A percentile compares a stretch with the other conserved stretches of the same genome.
phyloP scores from a whole-genome alignment of 2,329 filamentous ascomycete species.

The Curvularia eragrostidis region DNA sequence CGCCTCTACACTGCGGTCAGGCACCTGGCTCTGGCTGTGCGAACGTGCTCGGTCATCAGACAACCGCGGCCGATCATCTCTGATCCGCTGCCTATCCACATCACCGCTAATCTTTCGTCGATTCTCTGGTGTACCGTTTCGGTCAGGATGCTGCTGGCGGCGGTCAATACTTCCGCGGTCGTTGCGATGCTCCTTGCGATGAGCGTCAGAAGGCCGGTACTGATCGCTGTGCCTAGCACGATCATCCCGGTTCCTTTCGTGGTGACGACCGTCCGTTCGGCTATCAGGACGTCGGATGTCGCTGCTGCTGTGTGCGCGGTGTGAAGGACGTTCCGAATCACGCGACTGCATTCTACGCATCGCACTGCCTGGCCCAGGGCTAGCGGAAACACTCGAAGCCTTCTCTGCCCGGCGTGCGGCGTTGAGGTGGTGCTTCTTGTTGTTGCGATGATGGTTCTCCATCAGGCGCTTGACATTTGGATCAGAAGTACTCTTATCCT shows the following conservation, averaged over 20 bases:
- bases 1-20: conserved; percentile 45
- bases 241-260: conserved; percentile 36
- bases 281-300: conserved; percentile 46
- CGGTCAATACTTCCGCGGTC: conserved; percentile 49
- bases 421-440: conserved; percentile 72
- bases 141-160: conserved; percentile 42
- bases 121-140: conserved; percentile 54
- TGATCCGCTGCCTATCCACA: conserved; percentile 29
- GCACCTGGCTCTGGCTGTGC: conserved; percentile 57
- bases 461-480: conserved; percentile 77
- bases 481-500: conserved; percentile 79
- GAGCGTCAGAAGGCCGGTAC: conserved; percentile 39
- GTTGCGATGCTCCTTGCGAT: conserved; percentile 48
- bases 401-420: conserved; percentile 65
- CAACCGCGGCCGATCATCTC: conserved; percentile 50
- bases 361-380: conserved; percentile 65
- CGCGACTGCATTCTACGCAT: conserved; percentile 43
- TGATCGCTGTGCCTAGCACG: conserved; percentile 48
- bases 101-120: conserved; percentile 56
- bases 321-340: conserved; percentile 47
- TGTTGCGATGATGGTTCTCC: conserved; percentile 94
- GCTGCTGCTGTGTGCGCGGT: conserved; percentile 48
- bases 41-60: conserved; percentile 51
- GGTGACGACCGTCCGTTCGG: conserved; percentile 41
- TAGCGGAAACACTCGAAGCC: conserved; percentile 69